Conservation (phyloP, 768 basidiomycete species). For the Hygrophorus russula region DNA sequence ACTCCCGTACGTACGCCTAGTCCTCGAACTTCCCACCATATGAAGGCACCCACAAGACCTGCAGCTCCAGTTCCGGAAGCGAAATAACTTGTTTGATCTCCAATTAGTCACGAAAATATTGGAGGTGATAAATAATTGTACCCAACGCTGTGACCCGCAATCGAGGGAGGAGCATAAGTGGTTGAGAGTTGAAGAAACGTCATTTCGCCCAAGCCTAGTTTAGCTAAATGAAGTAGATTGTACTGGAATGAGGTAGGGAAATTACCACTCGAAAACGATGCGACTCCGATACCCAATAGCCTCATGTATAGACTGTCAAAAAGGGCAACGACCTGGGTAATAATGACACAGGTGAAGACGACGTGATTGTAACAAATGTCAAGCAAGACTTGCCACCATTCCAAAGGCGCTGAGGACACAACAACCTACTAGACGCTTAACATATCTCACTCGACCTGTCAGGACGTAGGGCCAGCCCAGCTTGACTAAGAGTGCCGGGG, state of each 20-base stretch:
- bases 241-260: background rate
- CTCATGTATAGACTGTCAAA: slow-evolving; percentile 57
- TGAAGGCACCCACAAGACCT: slow-evolving; percentile 80
- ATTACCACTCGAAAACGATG: slow-evolving; percentile 78
- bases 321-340: slow-evolving; percentile 66
- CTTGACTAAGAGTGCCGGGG: slow-evolving; percentile 79
- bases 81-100: slow-evolving; percentile 52
- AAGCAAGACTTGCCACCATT: slow-evolving; percentile 60
- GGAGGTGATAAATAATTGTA: slow-evolving; percentile 18
- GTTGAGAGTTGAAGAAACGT: slow-evolving; percentile 93
- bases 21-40: slow-evolving; percentile 91
- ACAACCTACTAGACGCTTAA: slow-evolving; percentile 62
- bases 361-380: background rate
- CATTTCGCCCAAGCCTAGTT: slow-evolving; percentile 78
- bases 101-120: background rate
- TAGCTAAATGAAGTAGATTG: slow-evolving; percentile 2
- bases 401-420: slow-evolving; percentile 66
- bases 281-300: slow-evolving; percentile 68
- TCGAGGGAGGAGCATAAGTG: slow-evolving; percentile 54
- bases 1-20: slow-evolving; percentile 79
- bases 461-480: slow-evolving; percentile 87
- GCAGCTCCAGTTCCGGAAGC: slow-evolving; percentile 92
- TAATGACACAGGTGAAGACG: background rate
- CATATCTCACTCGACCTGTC: slow-evolving; percentile 78
- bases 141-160: slow-evolving; percentile 77